Conservation (phyloP, 1,284 basidiomycete genomes). For the Grifola frondosa region DNA sequence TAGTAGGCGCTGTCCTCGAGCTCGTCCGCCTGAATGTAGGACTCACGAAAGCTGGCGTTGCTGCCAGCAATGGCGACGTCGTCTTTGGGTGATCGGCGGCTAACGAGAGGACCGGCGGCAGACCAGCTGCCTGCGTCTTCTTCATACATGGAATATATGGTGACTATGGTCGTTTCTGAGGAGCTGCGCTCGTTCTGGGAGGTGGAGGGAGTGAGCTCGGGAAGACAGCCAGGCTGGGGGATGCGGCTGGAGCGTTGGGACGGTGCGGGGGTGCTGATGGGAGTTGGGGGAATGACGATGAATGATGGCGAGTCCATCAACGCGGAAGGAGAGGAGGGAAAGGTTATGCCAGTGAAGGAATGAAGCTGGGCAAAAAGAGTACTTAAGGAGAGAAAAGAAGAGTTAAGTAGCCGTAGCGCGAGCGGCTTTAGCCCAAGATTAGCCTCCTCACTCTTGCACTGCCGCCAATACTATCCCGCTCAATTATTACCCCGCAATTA, state of each 20-base stretch:
- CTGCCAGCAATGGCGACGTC: constrained; percentile 19
- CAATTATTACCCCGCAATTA: no score
- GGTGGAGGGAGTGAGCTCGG: constrained; percentile 29
- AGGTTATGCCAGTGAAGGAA: constrained; percentile 7
- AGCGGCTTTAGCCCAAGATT: no score
- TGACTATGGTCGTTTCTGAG: constrained; percentile 66
- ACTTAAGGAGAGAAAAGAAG: not conserved
- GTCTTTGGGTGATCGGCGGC: constrained; percentile 24
- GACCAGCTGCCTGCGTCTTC: constrained; percentile 43
- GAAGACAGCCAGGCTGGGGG: constrained; percentile 22
- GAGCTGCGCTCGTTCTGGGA: constrained; percentile 39
- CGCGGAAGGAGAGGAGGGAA: constrained; percentile 8
- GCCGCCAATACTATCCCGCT: no score
- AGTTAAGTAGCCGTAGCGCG: no score
- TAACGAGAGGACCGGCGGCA: constrained; percentile 25
- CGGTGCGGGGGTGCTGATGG: constrained; percentile 27
- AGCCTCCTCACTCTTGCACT: no score
- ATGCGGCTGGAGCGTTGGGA: constrained; percentile 24
- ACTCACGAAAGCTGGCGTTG: constrained; percentile 21
- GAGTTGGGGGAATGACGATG: constrained; percentile 43
- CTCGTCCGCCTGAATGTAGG: constrained; percentile 25
- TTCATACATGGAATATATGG: constrained; percentile 78
- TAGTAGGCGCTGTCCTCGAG: constrained; percentile 33
- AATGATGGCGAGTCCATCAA: constrained; percentile 48
- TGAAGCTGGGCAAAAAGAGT: constrained; percentile 6